Conservation (phyloP, 805 yeast species). For the Blastobotrys mokoenaii region DNA sequence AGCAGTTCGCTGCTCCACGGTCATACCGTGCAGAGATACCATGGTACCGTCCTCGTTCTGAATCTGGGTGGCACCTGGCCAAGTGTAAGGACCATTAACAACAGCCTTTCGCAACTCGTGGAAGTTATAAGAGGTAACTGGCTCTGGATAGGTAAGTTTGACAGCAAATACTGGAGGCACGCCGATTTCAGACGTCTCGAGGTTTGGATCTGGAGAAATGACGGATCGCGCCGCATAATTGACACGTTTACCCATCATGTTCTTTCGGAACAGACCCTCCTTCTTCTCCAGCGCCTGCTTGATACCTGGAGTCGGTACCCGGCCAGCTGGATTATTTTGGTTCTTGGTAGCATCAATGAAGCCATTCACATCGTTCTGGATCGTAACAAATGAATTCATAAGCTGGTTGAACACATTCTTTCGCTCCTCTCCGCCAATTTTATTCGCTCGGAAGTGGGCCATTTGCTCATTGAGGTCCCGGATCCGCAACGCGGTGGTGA, state of each 20-base stretch:
- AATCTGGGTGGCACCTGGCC: constrained; percentile 98
- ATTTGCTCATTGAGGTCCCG: constrained; percentile 86
- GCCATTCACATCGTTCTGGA: constrained; percentile 92
- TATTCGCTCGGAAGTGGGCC: constrained; percentile 50
- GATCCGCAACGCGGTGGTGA: constrained; percentile 72
- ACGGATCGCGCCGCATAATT: constrained; percentile 98
- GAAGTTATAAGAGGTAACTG: constrained; percentile 87
- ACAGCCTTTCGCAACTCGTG: constrained; percentile 90
- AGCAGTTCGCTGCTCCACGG: constrained; percentile 88
- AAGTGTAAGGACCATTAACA: constrained; percentile 91
- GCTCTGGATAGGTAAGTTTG: constrained; percentile 95
- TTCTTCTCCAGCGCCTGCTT: constrained; percentile 97
- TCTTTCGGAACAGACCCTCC: constrained; percentile 96
- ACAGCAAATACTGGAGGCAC: constrained; percentile 98
- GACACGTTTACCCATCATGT: constrained; percentile 99
- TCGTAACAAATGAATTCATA: constrained; percentile 91
- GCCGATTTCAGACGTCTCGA: constrained; percentile 97
- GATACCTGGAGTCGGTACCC: constrained; percentile 84
- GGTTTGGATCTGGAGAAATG: constrained; percentile 96
- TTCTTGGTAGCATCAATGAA: constrained; percentile 88
- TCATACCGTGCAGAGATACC: constrained; percentile 79
- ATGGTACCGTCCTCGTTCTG: constrained; percentile 92
- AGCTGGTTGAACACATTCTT: constrained; percentile 75
- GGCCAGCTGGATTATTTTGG: constrained; percentile 60
- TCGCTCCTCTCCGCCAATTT: constrained; percentile 54